phyloP scores from a whole-genome alignment of 2,329 filamentous ascomycete species.

The Dissoconium aciculare region DNA sequence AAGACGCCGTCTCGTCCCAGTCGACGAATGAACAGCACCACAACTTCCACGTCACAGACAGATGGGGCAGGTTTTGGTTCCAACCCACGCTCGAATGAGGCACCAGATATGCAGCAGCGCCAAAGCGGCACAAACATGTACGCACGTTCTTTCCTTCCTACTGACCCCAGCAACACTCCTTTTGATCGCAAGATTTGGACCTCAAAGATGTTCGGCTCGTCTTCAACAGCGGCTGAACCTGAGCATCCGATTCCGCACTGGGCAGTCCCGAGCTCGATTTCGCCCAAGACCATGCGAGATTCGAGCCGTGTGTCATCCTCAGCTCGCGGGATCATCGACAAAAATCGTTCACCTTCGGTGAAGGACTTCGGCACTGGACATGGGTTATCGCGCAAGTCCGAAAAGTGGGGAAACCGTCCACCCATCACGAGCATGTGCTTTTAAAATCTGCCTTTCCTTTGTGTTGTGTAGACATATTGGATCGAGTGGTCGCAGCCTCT shows the following conservation, averaged over 20 bases:
- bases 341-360: no score
- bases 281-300: conserved; percentile 4
- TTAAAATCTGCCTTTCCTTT: no score
- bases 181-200: conserved; percentile 9
- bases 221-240: conserved; percentile 9
- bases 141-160: conserved; percentile 11
- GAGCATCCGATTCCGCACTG: conserved; percentile 13
- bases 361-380: no score
- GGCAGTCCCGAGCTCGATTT: conserved; percentile 18
- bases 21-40: conserved; percentile 10
- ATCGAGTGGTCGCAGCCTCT: no score
- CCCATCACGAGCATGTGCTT: no score
- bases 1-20: conserved; percentile 21
- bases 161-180: conserved; percentile 5
- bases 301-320: not conserved
- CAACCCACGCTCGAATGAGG: not conserved
- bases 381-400: no score
- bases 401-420: no score
- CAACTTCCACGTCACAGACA: conserved; percentile 4
- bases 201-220: conserved; percentile 10
- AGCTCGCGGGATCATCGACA: not conserved
- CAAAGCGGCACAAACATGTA: conserved; percentile 23
- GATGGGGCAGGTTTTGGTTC: conserved; percentile 3
- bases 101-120: conserved; percentile 17
- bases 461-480: no score